Conservation (phyloP, 2,329 filamentous ascomycete genomes). For the Aplosporella prunicola region DNA sequence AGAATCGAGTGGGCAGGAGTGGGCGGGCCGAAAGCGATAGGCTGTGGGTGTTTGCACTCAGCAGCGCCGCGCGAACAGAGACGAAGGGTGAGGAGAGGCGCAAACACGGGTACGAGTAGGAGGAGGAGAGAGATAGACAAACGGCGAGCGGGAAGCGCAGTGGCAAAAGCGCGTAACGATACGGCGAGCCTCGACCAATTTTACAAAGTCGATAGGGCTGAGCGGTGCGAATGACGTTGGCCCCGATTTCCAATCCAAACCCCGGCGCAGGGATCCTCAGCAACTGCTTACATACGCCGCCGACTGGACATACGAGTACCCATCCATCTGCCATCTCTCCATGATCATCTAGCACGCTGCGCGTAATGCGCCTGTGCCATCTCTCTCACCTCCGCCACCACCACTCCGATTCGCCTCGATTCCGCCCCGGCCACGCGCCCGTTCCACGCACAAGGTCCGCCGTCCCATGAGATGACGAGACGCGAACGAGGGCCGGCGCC, state of each 20-base stretch:
- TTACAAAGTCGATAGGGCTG: constrained; percentile 4
- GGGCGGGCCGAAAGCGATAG: not conserved
- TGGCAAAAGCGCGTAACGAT: no score
- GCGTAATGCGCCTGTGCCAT: no score
- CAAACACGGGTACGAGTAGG: no score
- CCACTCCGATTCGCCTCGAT: not conserved
- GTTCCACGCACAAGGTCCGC: not conserved
- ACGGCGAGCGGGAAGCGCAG: no score
- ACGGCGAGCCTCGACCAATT: constrained; percentile 7
- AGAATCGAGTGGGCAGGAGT: not conserved
- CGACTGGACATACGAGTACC: no score
- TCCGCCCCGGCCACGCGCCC: constrained; percentile 1
- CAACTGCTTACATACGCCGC: no score
- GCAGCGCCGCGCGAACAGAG: not conserved
- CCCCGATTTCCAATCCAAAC: no score
- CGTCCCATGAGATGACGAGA: constrained; percentile 10
- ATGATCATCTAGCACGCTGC: constrained; percentile 1
- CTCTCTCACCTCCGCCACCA: not conserved
- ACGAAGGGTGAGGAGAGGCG: not conserved
- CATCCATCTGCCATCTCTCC: no score
- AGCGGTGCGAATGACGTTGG: constrained; percentile 7
- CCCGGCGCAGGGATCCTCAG: no score
- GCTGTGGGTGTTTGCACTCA: no score
- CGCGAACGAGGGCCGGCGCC: constrained; percentile 5
- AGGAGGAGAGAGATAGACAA: no score